phyloP scores from a whole-genome alignment of 2,329 filamentous ascomycete genomes.

The Colletotrichum trifolii region DNA sequence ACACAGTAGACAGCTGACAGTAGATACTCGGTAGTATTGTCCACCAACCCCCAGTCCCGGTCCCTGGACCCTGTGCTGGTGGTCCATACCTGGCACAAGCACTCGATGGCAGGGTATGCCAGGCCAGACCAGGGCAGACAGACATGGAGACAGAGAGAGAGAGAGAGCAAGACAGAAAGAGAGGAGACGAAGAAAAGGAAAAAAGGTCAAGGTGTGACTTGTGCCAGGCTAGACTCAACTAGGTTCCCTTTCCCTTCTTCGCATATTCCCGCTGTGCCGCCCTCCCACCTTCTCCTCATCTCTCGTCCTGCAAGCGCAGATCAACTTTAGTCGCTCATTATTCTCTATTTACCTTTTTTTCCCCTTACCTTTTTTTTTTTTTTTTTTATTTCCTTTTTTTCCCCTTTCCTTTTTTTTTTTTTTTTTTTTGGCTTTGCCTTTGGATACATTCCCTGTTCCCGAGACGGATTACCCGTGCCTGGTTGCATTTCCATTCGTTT shows the following conservation, averaged over 20 bases:
- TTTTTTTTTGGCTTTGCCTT: not conserved
- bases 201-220: too few relatives aligned
- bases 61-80: not conserved
- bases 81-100: not conserved
- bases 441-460: too few relatives aligned
- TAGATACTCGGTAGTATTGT: not conserved
- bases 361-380: conserved; percentile 13
- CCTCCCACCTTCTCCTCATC: conserved; percentile 25
- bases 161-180: not conserved
- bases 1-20: too few relatives aligned
- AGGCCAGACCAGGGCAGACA: not conserved
- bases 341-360: conserved; percentile 14
- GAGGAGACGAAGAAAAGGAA: not conserved
- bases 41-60: not conserved
- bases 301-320: conserved; percentile 27
- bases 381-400: conserved; percentile 21
- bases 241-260: conserved; percentile 21
- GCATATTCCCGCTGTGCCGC: conserved; percentile 24
- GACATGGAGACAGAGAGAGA: not conserved
- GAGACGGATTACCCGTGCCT: conserved; percentile 17
- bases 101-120: not conserved
- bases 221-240: conserved; percentile 10
- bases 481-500: conserved; percentile 29
- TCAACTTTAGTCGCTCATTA: conserved; percentile 24
- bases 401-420: conserved; percentile 15